These are phyloP conservation scores for Phytophthora tubulina DNA, from an alignment of 352 stramenopile genomes.

Conservation along the genomic window DNA sequence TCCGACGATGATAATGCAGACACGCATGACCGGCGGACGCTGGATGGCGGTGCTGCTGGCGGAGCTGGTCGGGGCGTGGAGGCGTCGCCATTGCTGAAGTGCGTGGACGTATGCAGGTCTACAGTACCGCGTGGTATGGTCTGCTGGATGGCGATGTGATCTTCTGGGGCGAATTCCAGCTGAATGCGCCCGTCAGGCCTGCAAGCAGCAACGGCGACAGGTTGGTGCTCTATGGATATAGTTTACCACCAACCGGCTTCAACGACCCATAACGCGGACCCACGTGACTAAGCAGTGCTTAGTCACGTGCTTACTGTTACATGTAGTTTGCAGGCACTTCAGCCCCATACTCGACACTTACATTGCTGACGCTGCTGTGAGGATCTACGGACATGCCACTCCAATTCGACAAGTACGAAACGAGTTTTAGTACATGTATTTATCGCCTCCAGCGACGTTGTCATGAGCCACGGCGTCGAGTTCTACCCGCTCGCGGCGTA, in stretches of 20 bases:
- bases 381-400: too few relatives aligned
- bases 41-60: neutral
- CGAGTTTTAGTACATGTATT: too few relatives aligned
- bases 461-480: slow-evolving; percentile 70
- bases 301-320: neutral
- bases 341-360: too few relatives aligned
- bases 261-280: too few relatives aligned
- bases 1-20: slow-evolving; percentile 86
- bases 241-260: too few relatives aligned
- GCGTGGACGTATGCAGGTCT: neutral
- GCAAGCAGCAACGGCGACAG: slow-evolving; percentile 34
- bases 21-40: slow-evolving; percentile 39
- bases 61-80: neutral
- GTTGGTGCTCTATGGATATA: neutral
- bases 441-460: slow-evolving; percentile 71
- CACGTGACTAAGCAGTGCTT: neutral
- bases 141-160: slow-evolving; percentile 28
- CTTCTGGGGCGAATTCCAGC: slow-evolving; percentile 41
- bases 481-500: slow-evolving; percentile 66
- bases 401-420: too few relatives aligned
- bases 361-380: too few relatives aligned
- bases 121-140: neutral
- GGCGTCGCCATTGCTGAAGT: neutral
- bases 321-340: slow-evolving; percentile 36
- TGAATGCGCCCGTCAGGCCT: slow-evolving; percentile 43